Evolutionary conservation across 805 yeast genomes (phyloP), one percentile per base, ranked within the genome.

Genomic region (Aciculoconidium aculeatum): DNA sequence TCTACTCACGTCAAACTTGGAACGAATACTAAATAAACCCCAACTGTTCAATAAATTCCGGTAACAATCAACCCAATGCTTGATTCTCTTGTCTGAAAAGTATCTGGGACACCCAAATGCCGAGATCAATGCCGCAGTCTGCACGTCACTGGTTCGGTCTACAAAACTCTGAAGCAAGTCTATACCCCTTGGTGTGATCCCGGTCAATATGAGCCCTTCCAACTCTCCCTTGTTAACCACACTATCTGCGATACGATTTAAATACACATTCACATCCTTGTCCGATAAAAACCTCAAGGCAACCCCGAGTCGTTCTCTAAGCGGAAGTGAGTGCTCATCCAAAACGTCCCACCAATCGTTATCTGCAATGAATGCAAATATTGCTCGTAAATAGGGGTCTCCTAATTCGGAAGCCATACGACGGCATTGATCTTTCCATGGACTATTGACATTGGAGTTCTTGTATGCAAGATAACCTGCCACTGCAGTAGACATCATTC

Each of bases 291-390:
- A 90, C 27, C 96, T 65, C 14, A 90, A 61, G 0, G 97, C 96
- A 15, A 90, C 90, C 1, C 96, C 96, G 8, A 90, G 57, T 40
- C 95, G 64, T 48, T 90, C 98, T 30, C 90, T 67, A 22, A 90
- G 61, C 0, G 98, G 95, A 23, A 90, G 65, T 1, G 95, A 80
- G 11, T 80, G 76, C 47, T 90, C 96, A 49, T 86, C 95, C 30
- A 90, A 63, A 2, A 90, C 95, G 47, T 86, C 96, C 79, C 90
- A 80, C 96, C 97, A 90, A 40, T 88, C 92, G 25, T 85, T 82
- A 48, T 90, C 96, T 0, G 96, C 87, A 31, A 90, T 80, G 44
- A 78, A 90, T 0, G 96, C 96, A 64, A 90, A 90, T 1, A 90
- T 83, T 0, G 94, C 95, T 24, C 96, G 62, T 36, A 90, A 58